phyloP scores from a whole-genome alignment of 108 stramenopile genomes.

The Bacterosira constricta region DNA sequence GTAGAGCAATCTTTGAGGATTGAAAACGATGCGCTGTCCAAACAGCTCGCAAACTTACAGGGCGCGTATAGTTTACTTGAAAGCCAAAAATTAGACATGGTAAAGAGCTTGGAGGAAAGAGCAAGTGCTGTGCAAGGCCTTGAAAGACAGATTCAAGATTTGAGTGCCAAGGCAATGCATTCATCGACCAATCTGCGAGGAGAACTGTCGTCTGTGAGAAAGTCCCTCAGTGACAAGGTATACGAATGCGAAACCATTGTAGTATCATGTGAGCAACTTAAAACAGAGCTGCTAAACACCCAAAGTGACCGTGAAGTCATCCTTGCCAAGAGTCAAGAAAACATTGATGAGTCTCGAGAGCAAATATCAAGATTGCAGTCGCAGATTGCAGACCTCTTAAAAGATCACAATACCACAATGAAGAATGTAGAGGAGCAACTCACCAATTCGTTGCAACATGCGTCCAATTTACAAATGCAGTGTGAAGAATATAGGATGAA shows the following conservation, averaged over 20 bases:
- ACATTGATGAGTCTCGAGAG: conserved; percentile 3
- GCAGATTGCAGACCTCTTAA: conserved; percentile 28
- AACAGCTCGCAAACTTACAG: conserved; percentile 16
- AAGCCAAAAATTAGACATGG: conserved; percentile 23
- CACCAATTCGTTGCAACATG: conserved; percentile 9
- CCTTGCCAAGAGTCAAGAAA: conserved; percentile 5
- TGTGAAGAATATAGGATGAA: conserved; percentile 24
- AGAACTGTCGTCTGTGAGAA: conserved; percentile 7
- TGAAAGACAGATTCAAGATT: conserved; percentile 15
- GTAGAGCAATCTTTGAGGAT: conserved; percentile 10
- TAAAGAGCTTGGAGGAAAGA: conserved; percentile 23
- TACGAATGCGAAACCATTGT: conserved; percentile 15
- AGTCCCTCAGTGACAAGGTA: conserved; percentile 20
- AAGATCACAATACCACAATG: conserved; percentile 31
- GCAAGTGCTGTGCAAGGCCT: not conserved
- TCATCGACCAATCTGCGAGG: conserved; percentile 18
- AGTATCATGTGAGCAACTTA: conserved; percentile 10
- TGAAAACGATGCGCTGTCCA: conserved; percentile 26
- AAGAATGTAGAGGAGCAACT: conserved; percentile 31
- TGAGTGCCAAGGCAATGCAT: conserved; percentile 11
- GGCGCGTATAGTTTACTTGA: conserved; percentile 8
- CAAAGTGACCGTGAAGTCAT: conserved; percentile 1
- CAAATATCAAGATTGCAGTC: conserved; percentile 35
- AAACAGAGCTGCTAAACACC: conserved; percentile 18
- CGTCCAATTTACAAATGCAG: conserved; percentile 10